Evolutionary conservation across 1,139 yeast genomes (phyloP).

Genomic region (Protomyces pachydermus): DNA sequence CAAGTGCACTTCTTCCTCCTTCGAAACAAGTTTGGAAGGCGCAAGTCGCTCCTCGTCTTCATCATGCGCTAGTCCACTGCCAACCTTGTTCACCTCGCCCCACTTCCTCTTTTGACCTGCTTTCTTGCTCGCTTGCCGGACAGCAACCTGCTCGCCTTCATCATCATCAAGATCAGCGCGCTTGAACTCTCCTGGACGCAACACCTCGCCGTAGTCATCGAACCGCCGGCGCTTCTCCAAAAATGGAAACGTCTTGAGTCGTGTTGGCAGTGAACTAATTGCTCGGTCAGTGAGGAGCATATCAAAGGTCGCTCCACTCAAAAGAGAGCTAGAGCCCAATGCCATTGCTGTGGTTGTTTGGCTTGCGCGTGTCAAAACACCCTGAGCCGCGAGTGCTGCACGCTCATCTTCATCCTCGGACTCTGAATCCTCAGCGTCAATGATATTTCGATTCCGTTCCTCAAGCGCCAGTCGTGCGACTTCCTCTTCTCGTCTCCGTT

Average conservation of each 20-base stretch:
- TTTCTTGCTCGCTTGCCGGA: conserved; percentile 11
- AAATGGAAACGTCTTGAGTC: conserved; percentile 66
- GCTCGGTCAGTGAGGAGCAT: conserved; percentile 26
- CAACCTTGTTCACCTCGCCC: conserved; percentile 26
- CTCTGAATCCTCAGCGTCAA: conserved; percentile 40
- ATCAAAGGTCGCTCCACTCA: conserved; percentile 25
- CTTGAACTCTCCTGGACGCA: conserved; percentile 60
- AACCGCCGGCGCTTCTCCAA: conserved; percentile 50
- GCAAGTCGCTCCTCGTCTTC: conserved; percentile 20
- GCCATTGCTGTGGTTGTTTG: conserved; percentile 11
- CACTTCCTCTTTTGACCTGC: conserved; percentile 27
- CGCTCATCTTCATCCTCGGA: conserved; percentile 41
- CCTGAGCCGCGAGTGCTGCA: conserved; percentile 14
- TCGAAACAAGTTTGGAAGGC: conserved; percentile 32
- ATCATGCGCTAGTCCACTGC: conserved; percentile 1
- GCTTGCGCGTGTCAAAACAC: conserved; percentile 3
- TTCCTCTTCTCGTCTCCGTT: conserved; percentile 45
- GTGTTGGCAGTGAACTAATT: conserved; percentile 17
- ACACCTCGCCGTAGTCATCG: conserved; percentile 81
- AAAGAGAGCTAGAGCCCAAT: conserved; percentile 27
- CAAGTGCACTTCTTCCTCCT: conserved; percentile 29
- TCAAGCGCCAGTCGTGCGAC: conserved; percentile 54
- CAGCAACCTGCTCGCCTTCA: conserved; percentile 11
- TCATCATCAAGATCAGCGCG: conserved; percentile 35
- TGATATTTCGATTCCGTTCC: conserved; percentile 51